phyloP scores from a whole-genome alignment of 2,329 filamentous ascomycete genomes.

The Venturia nashicola region DNA sequence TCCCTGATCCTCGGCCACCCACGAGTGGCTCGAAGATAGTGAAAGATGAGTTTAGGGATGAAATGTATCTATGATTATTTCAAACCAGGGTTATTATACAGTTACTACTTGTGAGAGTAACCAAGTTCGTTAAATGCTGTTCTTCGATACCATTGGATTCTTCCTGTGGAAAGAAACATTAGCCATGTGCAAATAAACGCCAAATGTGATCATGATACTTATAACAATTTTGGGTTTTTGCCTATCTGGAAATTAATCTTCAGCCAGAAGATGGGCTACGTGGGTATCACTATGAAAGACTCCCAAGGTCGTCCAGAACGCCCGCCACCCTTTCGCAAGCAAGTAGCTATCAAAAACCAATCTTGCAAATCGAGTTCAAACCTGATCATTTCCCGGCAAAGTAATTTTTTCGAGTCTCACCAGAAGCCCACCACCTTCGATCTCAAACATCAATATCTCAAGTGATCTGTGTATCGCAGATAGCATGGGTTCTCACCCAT shows the following conservation, averaged over 20 bases:
- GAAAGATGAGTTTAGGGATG: too few relatives aligned
- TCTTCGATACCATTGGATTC: too few relatives aligned
- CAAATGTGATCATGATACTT: neutral
- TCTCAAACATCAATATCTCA: neutral
- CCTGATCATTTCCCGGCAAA: neutral
- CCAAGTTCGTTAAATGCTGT: too few relatives aligned
- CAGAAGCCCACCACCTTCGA: neutral
- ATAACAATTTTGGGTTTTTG: neutral
- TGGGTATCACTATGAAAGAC: neutral
- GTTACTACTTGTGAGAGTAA: too few relatives aligned
- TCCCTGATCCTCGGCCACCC: too few relatives aligned
- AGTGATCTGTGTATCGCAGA: conserved; percentile 18
- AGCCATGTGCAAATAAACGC: neutral
- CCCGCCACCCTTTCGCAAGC: neutral
- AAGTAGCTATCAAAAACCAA: neutral
- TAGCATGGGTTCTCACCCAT: conserved; percentile 22
- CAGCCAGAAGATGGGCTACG: neutral
- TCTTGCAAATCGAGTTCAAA: neutral
- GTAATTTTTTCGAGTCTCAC: neutral
- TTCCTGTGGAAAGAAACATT: neutral
- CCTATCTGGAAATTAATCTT: neutral
- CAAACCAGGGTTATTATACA: too few relatives aligned
- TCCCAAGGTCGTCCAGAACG: neutral
- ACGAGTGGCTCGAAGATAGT: too few relatives aligned
- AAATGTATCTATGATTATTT: too few relatives aligned